Evolutionary conservation across 352 stramenopile genomes (phyloP), one percentile per base, ranked within the genome.

Genomic region (Thalassiosira exigua): DNA sequence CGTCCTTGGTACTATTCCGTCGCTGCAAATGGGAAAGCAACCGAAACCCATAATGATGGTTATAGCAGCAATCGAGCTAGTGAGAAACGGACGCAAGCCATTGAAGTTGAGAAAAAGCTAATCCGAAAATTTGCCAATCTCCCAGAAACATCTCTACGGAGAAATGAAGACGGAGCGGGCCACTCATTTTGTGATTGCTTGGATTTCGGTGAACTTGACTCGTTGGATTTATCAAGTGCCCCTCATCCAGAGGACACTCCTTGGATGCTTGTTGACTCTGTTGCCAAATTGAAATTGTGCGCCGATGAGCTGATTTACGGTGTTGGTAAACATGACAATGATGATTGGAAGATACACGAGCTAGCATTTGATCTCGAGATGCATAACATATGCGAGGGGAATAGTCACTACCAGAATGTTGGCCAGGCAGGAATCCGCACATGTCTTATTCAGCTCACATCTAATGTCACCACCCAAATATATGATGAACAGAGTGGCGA

Each of bases 281-380:
- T 82, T 3, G 77, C 81, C 4, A 85, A 86, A 52, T 85, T 93
- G 73, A 76, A 81, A 68, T 33, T 75, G 59, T 92, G 86, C 62
- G 69, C 83, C 1, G n/a, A 84, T 36, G 84, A 92, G 61, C 57
- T 91, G 14, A 58, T 61, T 27, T 69, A 77, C 56, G 58, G 59
- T 58, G 14, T 68, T 67, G 44, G 60, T 51, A 4, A 39, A 17
- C 58, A 24, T 61, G 9, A 4, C 19, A 50, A 66, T 36, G 46
- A 54, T 36, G 17, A 5, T 50, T 14, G 14, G 41, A 66, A 54
- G 46, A 62, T 81, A 17, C 52, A 67, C n/a, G 81, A 90, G 58
- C 58, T 94, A 64, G 88, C 62, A 42, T 93, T 94, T 86, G 89
- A 94, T 85, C 53, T 94, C 44, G 89, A 94, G 64, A 86, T 83